Evolutionary conservation across 2,329 filamentous ascomycete species (phyloP).

Genomic region (Ceratocystis alfenasii): DNA sequence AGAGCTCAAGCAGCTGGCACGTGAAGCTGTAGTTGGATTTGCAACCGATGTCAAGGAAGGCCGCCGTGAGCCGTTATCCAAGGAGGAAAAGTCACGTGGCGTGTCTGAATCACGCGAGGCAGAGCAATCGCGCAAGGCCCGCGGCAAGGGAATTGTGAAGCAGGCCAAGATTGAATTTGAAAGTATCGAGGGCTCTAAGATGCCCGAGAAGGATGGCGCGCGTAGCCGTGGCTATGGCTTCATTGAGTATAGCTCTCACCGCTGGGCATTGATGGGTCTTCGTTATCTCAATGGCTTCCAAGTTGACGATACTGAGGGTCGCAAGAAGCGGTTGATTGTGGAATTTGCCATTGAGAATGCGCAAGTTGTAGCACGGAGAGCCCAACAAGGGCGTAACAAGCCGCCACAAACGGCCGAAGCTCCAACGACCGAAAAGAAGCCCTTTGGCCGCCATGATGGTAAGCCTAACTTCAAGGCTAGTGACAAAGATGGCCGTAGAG

Average conservation of each 20-base stretch:
- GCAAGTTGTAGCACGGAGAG: conserved; percentile 74
- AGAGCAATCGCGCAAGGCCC: conserved; percentile 65
- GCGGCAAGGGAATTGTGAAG: conserved; percentile 75
- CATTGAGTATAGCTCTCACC: conserved; percentile 89
- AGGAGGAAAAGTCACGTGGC: conserved; percentile 73
- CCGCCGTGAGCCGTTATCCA: conserved; percentile 65
- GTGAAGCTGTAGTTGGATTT: conserved; percentile 88
- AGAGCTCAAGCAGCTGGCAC: conserved; percentile 78
- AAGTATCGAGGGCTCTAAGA: conserved; percentile 70
- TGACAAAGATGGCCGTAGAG: conserved; percentile 22
- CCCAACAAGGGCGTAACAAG: conserved; percentile 17
- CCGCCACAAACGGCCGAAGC: neutral
- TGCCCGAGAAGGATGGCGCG: conserved; percentile 66
- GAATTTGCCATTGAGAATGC: conserved; percentile 98
- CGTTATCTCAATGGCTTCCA: conserved; percentile 79
- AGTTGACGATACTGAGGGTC: conserved; percentile 50
- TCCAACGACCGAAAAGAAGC: conserved; percentile 2
- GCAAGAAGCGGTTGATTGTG: conserved; percentile 79
- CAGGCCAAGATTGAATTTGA: conserved; percentile 96
- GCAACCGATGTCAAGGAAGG: conserved; percentile 77
- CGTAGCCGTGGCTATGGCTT: conserved; percentile 91
- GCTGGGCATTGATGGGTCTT: conserved; percentile 87
- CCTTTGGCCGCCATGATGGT: conserved; percentile 5
- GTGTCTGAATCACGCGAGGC: conserved; percentile 69
- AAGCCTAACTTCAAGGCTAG: conserved; percentile 2